Conservation (phyloP, 2,329 filamentous ascomycete genomes). For the Fusarium lateritium region DNA sequence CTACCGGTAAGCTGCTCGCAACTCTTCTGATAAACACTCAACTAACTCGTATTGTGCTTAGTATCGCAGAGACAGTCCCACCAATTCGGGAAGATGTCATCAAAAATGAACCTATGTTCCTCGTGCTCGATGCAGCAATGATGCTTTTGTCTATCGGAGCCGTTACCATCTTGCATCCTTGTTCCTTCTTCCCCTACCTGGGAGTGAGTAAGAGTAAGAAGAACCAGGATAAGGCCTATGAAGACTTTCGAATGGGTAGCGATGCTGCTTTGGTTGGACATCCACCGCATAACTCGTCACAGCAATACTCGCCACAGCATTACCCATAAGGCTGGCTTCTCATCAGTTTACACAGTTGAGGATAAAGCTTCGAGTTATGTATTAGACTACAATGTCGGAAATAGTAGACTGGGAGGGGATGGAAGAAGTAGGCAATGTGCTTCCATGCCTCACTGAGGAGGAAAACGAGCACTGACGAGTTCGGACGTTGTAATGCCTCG, state of each 20-base stretch:
- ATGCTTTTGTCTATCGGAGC: conserved; percentile 31
- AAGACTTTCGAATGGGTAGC: conserved; percentile 19
- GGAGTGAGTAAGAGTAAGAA: conserved; percentile 24
- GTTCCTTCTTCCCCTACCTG: conserved; percentile 34
- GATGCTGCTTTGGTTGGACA: conserved; percentile 16
- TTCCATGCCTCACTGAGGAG: too few relatives aligned
- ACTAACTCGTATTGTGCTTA: not conserved
- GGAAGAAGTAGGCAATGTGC: too few relatives aligned
- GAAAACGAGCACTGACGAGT: too few relatives aligned
- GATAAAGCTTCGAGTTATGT: too few relatives aligned
- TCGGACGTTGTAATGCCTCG: too few relatives aligned
- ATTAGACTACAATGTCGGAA: too few relatives aligned
- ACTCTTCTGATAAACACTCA: rapidly evolving
- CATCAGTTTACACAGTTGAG: too few relatives aligned
- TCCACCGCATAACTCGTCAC: not conserved
- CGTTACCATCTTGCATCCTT: conserved; percentile 34
- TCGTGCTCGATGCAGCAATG: conserved; percentile 30
- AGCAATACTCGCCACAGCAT: not conserved
- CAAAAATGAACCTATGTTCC: conserved; percentile 37
- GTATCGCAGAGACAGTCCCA: conserved; percentile 36
- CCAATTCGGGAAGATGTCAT: conserved; percentile 22
- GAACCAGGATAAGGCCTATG: conserved; percentile 22
- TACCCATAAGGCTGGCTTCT: too few relatives aligned
- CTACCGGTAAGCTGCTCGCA: conserved; percentile 22
- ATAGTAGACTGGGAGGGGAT: too few relatives aligned